Base-by-base conservation (phyloP, 164 flowering plant species). In the Stephania japonica region DNA sequence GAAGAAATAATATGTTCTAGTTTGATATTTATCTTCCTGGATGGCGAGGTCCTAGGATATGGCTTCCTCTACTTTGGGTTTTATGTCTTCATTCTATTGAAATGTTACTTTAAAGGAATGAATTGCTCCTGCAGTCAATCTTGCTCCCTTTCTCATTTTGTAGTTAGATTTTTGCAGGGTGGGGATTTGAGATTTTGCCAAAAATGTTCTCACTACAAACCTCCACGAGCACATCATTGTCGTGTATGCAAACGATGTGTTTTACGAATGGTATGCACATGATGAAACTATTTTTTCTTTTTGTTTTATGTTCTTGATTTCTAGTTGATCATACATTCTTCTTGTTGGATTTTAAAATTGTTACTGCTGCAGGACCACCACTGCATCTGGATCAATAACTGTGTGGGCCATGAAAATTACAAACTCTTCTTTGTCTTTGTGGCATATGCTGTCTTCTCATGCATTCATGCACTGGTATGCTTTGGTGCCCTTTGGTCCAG, bases 171-270 rank as follows among this genome's bases (percentile, higher is more conserved):
- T 21, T 78, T 83, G 79, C 88, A 95, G 99, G 91, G 96, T 73
- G 98, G 99, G 44, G 97, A 95, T 69, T 80, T 95, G 81, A 93
- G 99, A 78, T 95, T 82, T 77, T 95, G 99, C 83, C 98, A 95
- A 72, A 95, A 95, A 83, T 93, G 98, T 79, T 86, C 92, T 67
- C 92, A 80, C 42, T 87, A 83, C 78, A 95, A 95, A 80, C 98
- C 99, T 78, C 97, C 98, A 13, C 91, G 99, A 23, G 88, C 97
- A 3, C 99, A 95, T 83, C 99, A 95, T 80, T 95, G 98, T 43
- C 97, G 98, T 47, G 87, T 90, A 71, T 95, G 99, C 80, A 88
- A 86, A 81, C 81, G 95, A 85, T 95, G 99, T 83, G 92, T 93
- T 73, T 68, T 95, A 74, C 85, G 97, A 80, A 93, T 94, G 98